These are phyloP conservation scores for Astrothelium macrocarpum DNA, from an alignment of 495 filamentous ascomycete species.

Conservation along the genomic window DNA sequence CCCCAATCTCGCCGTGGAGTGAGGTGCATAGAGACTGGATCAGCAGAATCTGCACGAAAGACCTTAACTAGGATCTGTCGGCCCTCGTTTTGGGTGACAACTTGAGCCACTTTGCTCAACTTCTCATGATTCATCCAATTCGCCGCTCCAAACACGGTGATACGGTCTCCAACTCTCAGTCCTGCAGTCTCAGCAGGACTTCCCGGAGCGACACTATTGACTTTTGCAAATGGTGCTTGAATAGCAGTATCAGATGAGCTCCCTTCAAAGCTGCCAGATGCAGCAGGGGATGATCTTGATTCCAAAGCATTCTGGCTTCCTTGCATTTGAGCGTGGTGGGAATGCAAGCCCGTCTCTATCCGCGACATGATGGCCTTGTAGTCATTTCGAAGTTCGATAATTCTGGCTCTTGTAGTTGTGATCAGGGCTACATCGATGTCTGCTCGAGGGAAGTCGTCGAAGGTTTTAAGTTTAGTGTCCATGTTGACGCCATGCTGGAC, in stretches of 20 bases:
- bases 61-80: constrained; percentile 16
- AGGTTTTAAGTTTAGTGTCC: constrained; percentile 78
- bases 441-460: constrained; percentile 84
- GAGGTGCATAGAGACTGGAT: constrained; percentile 10
- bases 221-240: constrained; percentile 74
- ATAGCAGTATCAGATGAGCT: constrained; percentile 24
- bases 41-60: constrained; percentile 8
- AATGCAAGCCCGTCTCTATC: constrained; percentile 53
- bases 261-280: constrained; percentile 14
- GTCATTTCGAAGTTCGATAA: constrained; percentile 84
- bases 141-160: constrained; percentile 74
- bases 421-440: constrained; percentile 97
- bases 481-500: constrained; percentile 76
- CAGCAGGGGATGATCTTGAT: constrained; percentile 4
- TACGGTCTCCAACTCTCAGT: constrained; percentile 68
- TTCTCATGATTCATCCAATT: constrained; percentile 77
- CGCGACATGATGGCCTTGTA: constrained; percentile 77
- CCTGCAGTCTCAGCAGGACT: constrained; percentile 83
- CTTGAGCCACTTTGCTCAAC: constrained; percentile 71
- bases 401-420: constrained; percentile 78
- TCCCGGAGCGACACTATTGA: constrained; percentile 67
- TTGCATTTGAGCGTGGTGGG: constrained; percentile 1
- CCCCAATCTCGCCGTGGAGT: constrained; percentile 21
- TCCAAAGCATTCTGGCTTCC: neutral
- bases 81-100: constrained; percentile 79